phyloP scores from a whole-genome alignment of 2,329 filamentous ascomycete species.

The Lojkania enalia region DNA sequence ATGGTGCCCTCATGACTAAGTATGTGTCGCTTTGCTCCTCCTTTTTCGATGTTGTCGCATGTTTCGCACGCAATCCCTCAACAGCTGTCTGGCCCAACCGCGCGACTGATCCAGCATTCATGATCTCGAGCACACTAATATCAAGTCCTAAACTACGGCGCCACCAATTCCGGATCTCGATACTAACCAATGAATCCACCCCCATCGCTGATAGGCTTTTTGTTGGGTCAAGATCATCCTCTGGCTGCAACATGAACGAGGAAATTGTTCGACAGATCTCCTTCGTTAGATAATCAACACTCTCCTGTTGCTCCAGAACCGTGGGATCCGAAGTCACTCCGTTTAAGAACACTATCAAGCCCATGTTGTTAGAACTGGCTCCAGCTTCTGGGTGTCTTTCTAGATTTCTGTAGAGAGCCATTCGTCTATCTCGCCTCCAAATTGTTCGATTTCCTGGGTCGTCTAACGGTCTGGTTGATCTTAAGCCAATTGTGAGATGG shows the following conservation, averaged over 20 bases:
- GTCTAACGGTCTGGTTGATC: conserved; percentile 11
- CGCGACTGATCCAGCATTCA: background rate
- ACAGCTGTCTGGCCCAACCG: too few relatives aligned
- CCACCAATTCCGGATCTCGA: conserved; percentile 8
- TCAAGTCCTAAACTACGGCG: background rate
- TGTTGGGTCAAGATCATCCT: background rate
- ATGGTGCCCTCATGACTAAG: too few relatives aligned
- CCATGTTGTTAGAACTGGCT: conserved; percentile 22
- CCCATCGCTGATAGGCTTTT: background rate
- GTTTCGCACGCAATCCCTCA: too few relatives aligned
- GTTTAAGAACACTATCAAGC: too few relatives aligned
- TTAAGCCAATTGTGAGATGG: conserved; percentile 1
- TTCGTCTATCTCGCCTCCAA: conserved; percentile 21
- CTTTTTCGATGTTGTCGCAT: too few relatives aligned
- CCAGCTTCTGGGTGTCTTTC: conserved; percentile 18
- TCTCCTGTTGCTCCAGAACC: conserved; percentile 14
- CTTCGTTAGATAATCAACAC: conserved; percentile 23
- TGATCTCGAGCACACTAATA: background rate
- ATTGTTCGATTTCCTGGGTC: conserved; percentile 13
- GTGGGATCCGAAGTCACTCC: conserved; percentile 20
- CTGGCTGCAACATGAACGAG: background rate
- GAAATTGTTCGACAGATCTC: conserved; percentile 7
- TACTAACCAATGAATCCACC: conserved; percentile 4
- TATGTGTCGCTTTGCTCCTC: too few relatives aligned
- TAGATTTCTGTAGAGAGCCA: conserved; percentile 3